Conservation (phyloP, 2,329 filamentous ascomycete species). For the Penicillium hordei region DNA sequence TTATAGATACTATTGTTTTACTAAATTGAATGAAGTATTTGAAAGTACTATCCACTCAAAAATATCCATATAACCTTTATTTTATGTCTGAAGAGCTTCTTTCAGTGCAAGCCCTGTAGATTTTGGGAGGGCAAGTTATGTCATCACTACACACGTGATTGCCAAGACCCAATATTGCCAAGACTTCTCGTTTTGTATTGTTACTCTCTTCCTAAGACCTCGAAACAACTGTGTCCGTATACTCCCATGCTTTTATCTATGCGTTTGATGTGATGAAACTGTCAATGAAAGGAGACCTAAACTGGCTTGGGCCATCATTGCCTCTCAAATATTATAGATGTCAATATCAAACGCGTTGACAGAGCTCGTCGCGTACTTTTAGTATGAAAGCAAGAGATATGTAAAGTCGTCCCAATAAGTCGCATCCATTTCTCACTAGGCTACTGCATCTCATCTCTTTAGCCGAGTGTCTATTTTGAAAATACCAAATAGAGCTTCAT, state of each 20-base stretch:
- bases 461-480: background rate
- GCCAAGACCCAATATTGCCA: background rate
- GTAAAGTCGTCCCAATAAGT: background rate
- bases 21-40: background rate
- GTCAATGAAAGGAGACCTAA: background rate
- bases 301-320: background rate
- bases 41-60: background rate
- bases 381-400: background rate
- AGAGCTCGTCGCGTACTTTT: background rate
- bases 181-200: background rate
- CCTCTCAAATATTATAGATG: background rate
- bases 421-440: background rate
- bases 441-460: background rate
- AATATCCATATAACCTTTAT: background rate
- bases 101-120: background rate
- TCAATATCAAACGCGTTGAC: background rate
- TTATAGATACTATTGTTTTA: background rate
- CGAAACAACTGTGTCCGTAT: background rate
- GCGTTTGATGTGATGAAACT: background rate
- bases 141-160: slow-evolving; percentile 1
- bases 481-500: background rate
- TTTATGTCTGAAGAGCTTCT: background rate
- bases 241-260: background rate
- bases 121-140: slow-evolving; percentile 5
- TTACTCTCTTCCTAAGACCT: background rate